A percentile compares a stretch with the other conserved stretches of the same genome.
These are phyloP conservation scores for Pleurotus platypus DNA, from an alignment of 768 basidiomycete genomes.

Conservation along the genomic window DNA sequence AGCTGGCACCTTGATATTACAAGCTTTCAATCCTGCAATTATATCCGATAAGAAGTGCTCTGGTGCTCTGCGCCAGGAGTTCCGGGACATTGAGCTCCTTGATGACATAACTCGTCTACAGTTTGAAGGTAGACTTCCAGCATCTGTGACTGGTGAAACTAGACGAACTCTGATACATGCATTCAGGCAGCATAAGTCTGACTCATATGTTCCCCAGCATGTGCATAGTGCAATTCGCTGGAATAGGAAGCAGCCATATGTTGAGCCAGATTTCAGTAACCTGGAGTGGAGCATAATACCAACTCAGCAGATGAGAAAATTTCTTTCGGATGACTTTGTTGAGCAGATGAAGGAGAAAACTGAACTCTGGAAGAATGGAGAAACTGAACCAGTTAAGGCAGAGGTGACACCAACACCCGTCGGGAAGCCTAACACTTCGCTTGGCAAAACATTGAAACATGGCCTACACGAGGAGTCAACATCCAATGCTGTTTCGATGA, in stretches of 20 bases:
- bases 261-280: background rate
- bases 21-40: constrained; percentile 15
- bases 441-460: too few relatives aligned
- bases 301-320: background rate
- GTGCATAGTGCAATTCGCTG: background rate
- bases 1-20: constrained; percentile 21
- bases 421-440: too few relatives aligned
- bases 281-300: background rate
- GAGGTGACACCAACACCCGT: too few relatives aligned
- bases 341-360: background rate
- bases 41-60: constrained; percentile 20
- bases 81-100: constrained; percentile 28
- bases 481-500: too few relatives aligned
- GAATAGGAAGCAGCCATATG: background rate
- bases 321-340: background rate
- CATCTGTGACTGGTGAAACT: constrained; percentile 10
- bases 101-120: constrained; percentile 27
- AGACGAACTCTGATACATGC: constrained; percentile 11
- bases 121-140: constrained; percentile 17
- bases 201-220: background rate
- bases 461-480: too few relatives aligned
- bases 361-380: too few relatives aligned
- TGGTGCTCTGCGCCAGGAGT: constrained; percentile 22
- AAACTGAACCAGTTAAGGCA: too few relatives aligned
- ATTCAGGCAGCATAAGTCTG: background rate